Evolutionary conservation across 2,329 filamentous ascomycete genomes (phyloP), one percentile per base, ranked within the genome.

Genomic region (Penicillium expansum): DNA sequence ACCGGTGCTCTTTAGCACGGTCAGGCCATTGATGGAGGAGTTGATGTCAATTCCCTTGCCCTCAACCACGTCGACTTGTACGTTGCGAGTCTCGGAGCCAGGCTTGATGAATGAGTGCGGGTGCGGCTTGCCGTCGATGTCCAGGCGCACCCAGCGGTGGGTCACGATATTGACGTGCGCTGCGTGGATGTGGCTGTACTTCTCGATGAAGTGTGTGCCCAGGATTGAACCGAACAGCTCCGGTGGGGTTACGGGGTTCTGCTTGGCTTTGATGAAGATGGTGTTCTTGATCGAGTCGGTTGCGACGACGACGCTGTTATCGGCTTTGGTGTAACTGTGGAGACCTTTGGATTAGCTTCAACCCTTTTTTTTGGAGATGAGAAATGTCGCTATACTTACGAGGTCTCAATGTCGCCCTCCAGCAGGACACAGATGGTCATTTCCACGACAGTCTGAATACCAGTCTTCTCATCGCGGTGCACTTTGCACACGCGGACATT

Each of bases 231-330:
- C 93, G 74, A 91, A 99, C 61, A 96, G 86, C 81, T 99, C 94
- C 0, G 94, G 93, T 16, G 94, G 92, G 66, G 88, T 91, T 67
- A 99, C 89, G 33, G 92, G 90, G 79, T 95, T 83, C 78, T 95
- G 88, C 80, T 96, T 97, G 71, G 94, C 93, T 71, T 91, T 88
- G 78, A 99, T 92, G 81, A 94, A 96, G 72, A 90, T 87, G 68
- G 90, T 97, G 79, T 99, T 96, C 82, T 99, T 99, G 80, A 97
- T 96, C 27, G 92, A 93, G 77, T 99, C 94, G 59, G 94, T 99
- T 62, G 94, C 92, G 59, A 99, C 93, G 57, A 99, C 86, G 63
- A 95, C 90, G 69, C 88, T 90, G 83, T 99, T 99, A 80, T 99
- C 92, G 67, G 91, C 93, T 71, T 84, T 77, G 60, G 93, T 99